Evolutionary conservation across 2,329 filamentous ascomycete species (phyloP), one percentile per base, ranked within the genome.

Genomic region (Cadophora malorum): DNA sequence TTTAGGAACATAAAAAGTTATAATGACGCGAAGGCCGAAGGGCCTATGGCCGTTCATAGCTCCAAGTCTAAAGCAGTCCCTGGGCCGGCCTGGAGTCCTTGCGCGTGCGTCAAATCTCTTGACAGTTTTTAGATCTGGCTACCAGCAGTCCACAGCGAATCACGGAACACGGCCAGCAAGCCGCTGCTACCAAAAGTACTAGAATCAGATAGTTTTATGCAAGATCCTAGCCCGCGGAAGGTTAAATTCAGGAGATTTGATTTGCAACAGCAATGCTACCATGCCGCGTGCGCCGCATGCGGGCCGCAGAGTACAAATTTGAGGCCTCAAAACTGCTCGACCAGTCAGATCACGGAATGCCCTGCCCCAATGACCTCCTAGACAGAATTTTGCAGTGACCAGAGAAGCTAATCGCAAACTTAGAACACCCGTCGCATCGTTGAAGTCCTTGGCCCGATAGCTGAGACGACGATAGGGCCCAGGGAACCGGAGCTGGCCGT

Each of bases 41-140:
- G 28, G 28, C 14, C 25, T 28, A n/a, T 14, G 25, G 16, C 14
- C 25, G 52, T 55, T 55, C 52, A 31, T 55, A 55, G 50, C 28
- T 33, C 16, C 25, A 55, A 55, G n/a, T 3, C n/a, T 5, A 9
- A 31, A 55, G 19, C 45, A 55, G 52, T 19, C 41, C 41, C 35
- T 38, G 35, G 35, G 35, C 9, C 35, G 14, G 23, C 50, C 12
- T 19, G 16, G 5, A n/a, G 23, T 19, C 52, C 52, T 16, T 55
- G 52, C 52, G 10, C 28, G 28, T 55, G 52, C 52, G 33, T 55
- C 52, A 55, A 25, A 55, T 55, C 52, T 55, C 52, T 33, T 33
- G 52, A 55, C 28, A 55, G 52, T 31, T 33, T 55, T 33, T 33
- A 31, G 52, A 55, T 55, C 52, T 55, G 23, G 19, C 52, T 55